phyloP scores from a whole-genome alignment of 2,329 filamentous ascomycete genomes.

The Xylaria sp. region DNA sequence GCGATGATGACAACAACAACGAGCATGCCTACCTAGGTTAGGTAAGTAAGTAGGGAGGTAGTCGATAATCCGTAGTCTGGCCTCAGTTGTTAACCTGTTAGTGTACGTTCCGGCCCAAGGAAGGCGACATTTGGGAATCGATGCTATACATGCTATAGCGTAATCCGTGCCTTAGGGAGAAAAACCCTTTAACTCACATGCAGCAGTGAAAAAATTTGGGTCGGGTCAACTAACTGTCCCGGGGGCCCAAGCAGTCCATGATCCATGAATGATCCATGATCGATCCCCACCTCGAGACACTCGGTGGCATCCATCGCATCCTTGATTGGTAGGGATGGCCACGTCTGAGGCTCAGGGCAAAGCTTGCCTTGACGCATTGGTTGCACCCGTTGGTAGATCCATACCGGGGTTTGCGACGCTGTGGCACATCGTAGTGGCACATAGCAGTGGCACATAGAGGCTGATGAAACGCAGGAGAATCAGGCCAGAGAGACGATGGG shows the following conservation, averaged over 20 bases:
- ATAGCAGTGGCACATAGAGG: constrained; percentile 7
- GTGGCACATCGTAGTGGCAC: not conserved
- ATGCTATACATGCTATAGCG: not conserved
- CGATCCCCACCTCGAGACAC: no score
- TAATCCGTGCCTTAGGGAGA: no score
- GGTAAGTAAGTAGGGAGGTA: no score
- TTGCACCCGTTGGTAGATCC: constrained; percentile 12
- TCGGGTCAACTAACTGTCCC: not conserved
- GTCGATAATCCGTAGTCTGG: not conserved
- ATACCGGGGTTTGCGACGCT: constrained; percentile 7
- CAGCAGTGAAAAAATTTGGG: not conserved
- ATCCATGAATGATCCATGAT: not conserved
- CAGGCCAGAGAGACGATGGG: no score
- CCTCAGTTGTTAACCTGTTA: not conserved
- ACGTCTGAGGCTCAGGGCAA: not conserved
- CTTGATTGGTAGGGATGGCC: constrained; percentile 4
- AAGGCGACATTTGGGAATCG: not conserved
- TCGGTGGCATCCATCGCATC: not conserved
- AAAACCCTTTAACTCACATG: not conserved
- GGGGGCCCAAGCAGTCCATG: not conserved
- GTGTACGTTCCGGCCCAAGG: not conserved
- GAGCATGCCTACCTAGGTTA: not conserved
- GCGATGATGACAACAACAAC: constrained; percentile 3
- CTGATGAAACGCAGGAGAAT: constrained; percentile 1
- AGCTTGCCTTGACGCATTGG: constrained; percentile 12